Evolutionary conservation across 176 grass and related monocot species (phyloP).

Genomic region (Elymus sibiricus): DNA sequence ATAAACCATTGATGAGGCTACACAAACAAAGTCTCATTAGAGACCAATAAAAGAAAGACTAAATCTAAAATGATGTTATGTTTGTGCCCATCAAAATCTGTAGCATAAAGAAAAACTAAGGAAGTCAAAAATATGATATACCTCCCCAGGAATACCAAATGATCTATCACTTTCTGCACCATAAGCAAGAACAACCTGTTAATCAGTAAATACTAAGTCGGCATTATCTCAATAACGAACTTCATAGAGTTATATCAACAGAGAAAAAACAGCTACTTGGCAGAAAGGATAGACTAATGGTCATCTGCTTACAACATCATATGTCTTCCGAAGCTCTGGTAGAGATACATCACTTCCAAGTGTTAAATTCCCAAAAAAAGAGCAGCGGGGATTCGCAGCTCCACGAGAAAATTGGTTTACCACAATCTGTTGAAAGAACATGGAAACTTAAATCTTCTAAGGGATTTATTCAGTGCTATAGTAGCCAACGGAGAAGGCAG

Average conservation of each 20-base stretch:
- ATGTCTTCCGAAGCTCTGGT: conserved; percentile 58
- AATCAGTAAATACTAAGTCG: conserved; percentile 14
- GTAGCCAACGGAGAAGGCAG: background rate
- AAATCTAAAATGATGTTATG: background rate
- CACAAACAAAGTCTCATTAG: background rate
- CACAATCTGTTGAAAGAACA: conserved; percentile 81
- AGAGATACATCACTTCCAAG: conserved; percentile 69
- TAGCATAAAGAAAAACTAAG: background rate
- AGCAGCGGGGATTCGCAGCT: conserved; percentile 62
- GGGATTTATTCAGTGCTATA: background rate
- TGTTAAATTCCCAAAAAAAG: conserved; percentile 85
- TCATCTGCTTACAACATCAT: conserved; percentile 60
- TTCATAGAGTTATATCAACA: background rate
- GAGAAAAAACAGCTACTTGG: background rate
- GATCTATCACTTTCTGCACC: conserved; percentile 91
- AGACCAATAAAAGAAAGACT: background rate
- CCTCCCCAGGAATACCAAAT: conserved; percentile 78
- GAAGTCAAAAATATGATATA: conserved; percentile 31
- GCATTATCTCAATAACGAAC: background rate
- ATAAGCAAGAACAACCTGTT: conserved; percentile 95
- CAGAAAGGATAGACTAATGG: background rate
- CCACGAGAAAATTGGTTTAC: conserved; percentile 97
- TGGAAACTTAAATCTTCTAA: conserved; percentile 21
- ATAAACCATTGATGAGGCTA: background rate
- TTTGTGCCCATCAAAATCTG: background rate